Base-by-base conservation (phyloP, 2,329 filamentous ascomycete species). In the Aspergillus spinulosporus region DNA sequence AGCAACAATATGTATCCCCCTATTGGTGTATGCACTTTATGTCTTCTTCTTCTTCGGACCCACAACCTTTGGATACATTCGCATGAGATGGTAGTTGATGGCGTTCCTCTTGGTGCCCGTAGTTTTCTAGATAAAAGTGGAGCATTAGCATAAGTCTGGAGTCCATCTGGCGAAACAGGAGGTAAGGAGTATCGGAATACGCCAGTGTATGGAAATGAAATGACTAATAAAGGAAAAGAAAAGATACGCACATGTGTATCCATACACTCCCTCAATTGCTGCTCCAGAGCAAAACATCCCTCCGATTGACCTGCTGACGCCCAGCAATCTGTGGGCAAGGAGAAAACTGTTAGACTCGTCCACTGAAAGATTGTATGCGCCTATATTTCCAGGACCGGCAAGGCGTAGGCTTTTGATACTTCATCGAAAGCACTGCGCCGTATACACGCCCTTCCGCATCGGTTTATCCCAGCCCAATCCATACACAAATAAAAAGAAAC, bases 1-100 rank as follows among this genome's bases (percentile, higher is more conserved):
- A 15, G 12, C 9, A 6, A 3, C 28, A 32, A 40, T 15, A 12
- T 32, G 21, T n/a, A 49, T 11, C 34, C 32, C 34, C 44, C 9
- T 9, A 8, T 9, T 31, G n/a, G 32, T 2, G 7, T 8, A 2
- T 14, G 14, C 7, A 6, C 62, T 61, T 39, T 68, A 75, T 55
- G 71, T 69, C 66, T 87, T 84, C 74, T 81, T 82, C 76, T 92
- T 84, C 83, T 86, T 78, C 63, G 86, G 82, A 68, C 88, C 82
- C 77, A 87, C 83, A 80, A 95, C 80, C 72, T 87, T 85, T 11
- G 86, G 85, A 66, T 88, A 89, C 78, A 89, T 84, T 68, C 94
- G 85, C 63, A 84, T 83, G 43, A 97, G 80, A 73, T 97, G 92
- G 80, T 92, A 92, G 78, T 97, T 97, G 84, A 97, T 92, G 62